phyloP scores from a whole-genome alignment of 768 basidiomycete species.

The Candolleomyces aberdarensis region DNA sequence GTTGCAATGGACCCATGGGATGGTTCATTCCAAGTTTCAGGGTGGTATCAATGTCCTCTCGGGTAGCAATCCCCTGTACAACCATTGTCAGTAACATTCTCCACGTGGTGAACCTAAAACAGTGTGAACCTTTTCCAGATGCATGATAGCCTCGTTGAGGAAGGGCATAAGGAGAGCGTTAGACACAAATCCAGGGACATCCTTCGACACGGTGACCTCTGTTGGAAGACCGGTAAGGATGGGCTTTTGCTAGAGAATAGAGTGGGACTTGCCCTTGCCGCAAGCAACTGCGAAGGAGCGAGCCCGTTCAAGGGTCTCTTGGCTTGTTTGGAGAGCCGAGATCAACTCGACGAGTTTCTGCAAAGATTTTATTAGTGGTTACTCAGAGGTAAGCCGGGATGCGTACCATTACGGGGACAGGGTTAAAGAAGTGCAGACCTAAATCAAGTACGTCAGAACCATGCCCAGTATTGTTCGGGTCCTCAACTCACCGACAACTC shows the following conservation, averaged over 20 bases:
- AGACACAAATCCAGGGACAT: conserved; percentile 94
- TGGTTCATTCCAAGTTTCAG: conserved; percentile 92
- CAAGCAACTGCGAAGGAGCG: conserved; percentile 83
- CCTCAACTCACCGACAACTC: conserved; percentile 70
- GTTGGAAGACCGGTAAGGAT: background rate
- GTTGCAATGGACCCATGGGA: conserved; percentile 91
- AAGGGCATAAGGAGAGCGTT: conserved; percentile 96
- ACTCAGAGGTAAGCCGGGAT: background rate
- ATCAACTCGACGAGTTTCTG: conserved; percentile 96
- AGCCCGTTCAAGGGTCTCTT: conserved; percentile 70
- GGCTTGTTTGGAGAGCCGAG: conserved; percentile 86
- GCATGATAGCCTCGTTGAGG: conserved; percentile 96
- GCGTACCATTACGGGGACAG: conserved; percentile 91
- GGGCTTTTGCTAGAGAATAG: background rate
- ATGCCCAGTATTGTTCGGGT: background rate
- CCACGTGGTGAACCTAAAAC: background rate
- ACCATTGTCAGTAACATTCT: background rate
- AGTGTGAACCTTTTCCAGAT: conserved; percentile 72
- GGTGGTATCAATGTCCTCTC: conserved; percentile 95
- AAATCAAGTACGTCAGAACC: background rate
- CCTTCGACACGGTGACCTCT: conserved; percentile 90
- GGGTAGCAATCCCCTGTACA: conserved; percentile 80
- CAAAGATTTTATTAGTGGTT: background rate
- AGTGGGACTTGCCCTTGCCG: conserved; percentile 65
- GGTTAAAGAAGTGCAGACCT: conserved; percentile 96